These are phyloP conservation scores for Mayamaea pseudoterrestris DNA, from an alignment of 108 stramenopile species.

Conservation along the genomic window DNA sequence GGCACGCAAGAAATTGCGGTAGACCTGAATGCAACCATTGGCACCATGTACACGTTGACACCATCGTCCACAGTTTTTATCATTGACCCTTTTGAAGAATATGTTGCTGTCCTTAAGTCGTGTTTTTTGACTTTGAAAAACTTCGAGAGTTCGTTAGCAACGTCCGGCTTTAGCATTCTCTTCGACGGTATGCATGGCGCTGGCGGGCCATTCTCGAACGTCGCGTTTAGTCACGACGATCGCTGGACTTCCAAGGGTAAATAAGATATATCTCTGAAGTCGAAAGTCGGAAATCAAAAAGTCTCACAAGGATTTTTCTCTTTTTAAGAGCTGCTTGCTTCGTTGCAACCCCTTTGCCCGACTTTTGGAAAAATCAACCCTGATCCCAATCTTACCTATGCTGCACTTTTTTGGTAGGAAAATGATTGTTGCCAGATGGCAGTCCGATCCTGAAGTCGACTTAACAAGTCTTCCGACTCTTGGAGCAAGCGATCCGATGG, in stretches of 20 bases:
- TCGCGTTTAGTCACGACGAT: no score
- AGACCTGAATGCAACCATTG: conserved; percentile 53
- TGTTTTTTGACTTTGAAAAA: no score
- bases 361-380: conserved; percentile 97
- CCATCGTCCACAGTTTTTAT: conserved; percentile 65
- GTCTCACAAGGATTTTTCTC: conserved; percentile 92
- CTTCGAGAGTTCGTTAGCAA: conserved; percentile 72
- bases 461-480: conserved; percentile 46
- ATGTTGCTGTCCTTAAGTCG: conserved; percentile 71
- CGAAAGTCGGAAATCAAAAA: no score
- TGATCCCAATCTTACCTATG: conserved; percentile 98
- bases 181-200: conserved; percentile 99
- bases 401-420: conserved; percentile 82
- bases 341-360: conserved; percentile 84
- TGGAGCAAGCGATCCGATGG: conserved; percentile 98
- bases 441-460: conserved; percentile 30
- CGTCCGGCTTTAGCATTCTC: conserved; percentile 76
- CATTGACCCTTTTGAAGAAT: conserved; percentile 73
- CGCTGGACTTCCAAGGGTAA: no score
- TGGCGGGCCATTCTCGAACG: conserved; percentile 88
- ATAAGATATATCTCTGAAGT: no score
- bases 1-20: conserved; percentile 34
- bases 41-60: conserved; percentile 47
- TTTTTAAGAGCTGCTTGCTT: conserved; percentile 30
- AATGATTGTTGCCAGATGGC: conserved; percentile 83